Conservation (phyloP, 257 asterid species). For the Solanum pennellii region DNA sequence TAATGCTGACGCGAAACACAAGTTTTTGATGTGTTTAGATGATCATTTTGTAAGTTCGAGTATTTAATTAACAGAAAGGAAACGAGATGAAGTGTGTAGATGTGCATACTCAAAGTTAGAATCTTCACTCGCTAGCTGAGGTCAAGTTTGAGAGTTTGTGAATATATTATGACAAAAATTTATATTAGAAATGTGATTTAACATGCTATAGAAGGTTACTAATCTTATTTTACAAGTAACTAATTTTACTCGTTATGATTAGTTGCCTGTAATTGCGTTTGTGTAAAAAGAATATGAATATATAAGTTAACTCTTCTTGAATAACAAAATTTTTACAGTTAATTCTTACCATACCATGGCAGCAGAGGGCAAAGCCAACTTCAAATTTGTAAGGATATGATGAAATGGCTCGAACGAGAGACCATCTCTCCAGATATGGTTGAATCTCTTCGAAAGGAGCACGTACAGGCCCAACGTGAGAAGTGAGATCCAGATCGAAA, state of each 20-base stretch:
- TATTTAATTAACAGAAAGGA: no score
- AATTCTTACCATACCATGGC: slow-evolving; percentile 62
- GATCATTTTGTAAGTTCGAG: neutral
- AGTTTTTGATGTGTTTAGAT: neutral
- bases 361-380: slow-evolving; percentile 61
- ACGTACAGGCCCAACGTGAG: slow-evolving; percentile 32
- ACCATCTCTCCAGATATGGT: slow-evolving; percentile 39
- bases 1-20: neutral
- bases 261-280: neutral
- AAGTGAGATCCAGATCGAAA: slow-evolving; percentile 53
- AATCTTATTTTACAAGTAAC: neutral
- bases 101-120: neutral
- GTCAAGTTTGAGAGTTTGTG: neutral
- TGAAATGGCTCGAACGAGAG: neutral
- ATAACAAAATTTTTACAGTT: neutral
- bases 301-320: neutral
- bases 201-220: neutral
- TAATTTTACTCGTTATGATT: neutral
- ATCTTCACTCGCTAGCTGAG: neutral
- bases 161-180: neutral
- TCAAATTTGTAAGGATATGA: slow-evolving; percentile 18
- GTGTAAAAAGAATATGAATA: neutral
- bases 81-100: neutral
- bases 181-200: neutral
- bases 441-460: slow-evolving; percentile 20